phyloP scores from a whole-genome alignment of 2,329 filamentous ascomycete species.

The Cercospora citrullina region DNA sequence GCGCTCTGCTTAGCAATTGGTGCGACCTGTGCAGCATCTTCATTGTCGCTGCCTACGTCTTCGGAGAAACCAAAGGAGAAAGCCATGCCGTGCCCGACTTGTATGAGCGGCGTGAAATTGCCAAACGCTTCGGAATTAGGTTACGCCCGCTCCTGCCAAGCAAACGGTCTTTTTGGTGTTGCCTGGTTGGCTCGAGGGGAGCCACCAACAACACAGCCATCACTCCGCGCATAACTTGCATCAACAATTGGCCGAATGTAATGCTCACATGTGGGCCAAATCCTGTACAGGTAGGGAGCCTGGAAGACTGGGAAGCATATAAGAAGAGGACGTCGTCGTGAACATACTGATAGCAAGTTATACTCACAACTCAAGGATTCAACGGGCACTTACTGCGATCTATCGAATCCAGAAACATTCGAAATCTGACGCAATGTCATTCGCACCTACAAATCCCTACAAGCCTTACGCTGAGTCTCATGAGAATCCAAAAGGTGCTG shows the following conservation, averaged over 20 bases:
- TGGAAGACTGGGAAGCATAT: background rate
- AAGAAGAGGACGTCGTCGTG: background rate
- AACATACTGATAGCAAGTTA: background rate
- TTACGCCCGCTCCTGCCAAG: background rate
- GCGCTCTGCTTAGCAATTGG: conserved; percentile 11
- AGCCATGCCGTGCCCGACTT: conserved; percentile 29
- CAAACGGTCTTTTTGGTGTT: background rate
- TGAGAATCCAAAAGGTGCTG: conserved; percentile 27
- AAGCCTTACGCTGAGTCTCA: conserved; percentile 33
- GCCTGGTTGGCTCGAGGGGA: background rate
- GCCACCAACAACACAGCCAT: background rate
- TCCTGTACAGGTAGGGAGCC: background rate
- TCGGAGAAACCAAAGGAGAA: conserved; percentile 63
- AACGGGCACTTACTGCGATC: background rate
- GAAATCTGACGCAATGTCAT: conserved; percentile 26
- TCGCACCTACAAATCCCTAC: conserved; percentile 28
- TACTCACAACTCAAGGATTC: background rate
- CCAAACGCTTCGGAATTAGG: background rate
- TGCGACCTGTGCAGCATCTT: conserved; percentile 14
- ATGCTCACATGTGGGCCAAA: background rate
- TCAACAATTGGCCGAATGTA: background rate
- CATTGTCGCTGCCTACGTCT: conserved; percentile 55
- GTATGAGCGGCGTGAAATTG: background rate
- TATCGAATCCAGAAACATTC: background rate
- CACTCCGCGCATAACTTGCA: background rate